These are phyloP conservation scores for Mycena latifolia DNA, from an alignment of 768 basidiomycete species.

Conservation along the genomic window DNA sequence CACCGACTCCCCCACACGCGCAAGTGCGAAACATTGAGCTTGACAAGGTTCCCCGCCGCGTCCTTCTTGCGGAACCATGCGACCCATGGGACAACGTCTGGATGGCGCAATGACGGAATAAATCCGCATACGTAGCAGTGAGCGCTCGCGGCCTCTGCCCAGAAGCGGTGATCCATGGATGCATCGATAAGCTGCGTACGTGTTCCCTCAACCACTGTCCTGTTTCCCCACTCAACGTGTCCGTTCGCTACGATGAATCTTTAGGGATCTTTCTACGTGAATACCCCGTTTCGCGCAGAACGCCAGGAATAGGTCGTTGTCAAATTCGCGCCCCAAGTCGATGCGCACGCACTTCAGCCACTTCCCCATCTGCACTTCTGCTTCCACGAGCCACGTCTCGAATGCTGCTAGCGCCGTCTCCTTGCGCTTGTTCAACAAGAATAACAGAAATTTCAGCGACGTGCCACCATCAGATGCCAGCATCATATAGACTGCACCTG, in stretches of 20 bases:
- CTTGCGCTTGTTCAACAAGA: not conserved
- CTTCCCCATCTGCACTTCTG: slow-evolving; percentile 30
- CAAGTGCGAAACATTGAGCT: slow-evolving; percentile 19
- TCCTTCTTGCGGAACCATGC: slow-evolving; percentile 8
- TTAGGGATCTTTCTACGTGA: slow-evolving; percentile 15
- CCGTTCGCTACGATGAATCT: slow-evolving; percentile 41
- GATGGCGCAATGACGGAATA: not conserved
- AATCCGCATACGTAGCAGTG: not conserved
- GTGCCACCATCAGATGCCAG: not conserved
- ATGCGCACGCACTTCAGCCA: slow-evolving; percentile 29
- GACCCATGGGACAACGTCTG: not conserved
- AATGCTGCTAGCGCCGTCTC: not conserved
- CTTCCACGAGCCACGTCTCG: slow-evolving; percentile 29
- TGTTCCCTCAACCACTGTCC: too few relatives aligned
- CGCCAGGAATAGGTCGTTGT: slow-evolving; percentile 33
- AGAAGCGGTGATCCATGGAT: too few relatives aligned
- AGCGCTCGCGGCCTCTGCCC: too few relatives aligned
- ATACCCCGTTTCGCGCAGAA: slow-evolving; percentile 39
- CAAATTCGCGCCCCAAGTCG: slow-evolving; percentile 45
- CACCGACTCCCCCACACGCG: slow-evolving; percentile 24
- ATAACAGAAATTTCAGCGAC: not conserved
- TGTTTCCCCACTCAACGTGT: slow-evolving; percentile 37
- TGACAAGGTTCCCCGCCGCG: not conserved
- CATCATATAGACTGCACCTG: not conserved
- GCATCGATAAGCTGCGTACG: slow-evolving; percentile 7